phyloP scores from a whole-genome alignment of 192 early-diverging fungal species.

The Pilobolus umbonatus region DNA sequence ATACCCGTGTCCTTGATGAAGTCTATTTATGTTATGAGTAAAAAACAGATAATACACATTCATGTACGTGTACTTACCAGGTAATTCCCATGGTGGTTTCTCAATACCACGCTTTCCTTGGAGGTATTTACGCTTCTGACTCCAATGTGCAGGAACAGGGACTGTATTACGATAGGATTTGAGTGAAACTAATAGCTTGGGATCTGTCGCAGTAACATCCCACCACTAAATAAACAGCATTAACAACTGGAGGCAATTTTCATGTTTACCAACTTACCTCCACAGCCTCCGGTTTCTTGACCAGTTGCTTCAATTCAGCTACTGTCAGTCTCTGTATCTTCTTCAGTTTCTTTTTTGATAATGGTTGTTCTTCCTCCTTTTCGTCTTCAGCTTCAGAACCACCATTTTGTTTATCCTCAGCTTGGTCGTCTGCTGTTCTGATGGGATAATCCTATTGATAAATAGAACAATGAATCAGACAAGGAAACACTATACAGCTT shows the following conservation, averaged over 20 bases:
- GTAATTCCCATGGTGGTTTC: slow-evolving; percentile 91
- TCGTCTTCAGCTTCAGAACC: slow-evolving; percentile 22
- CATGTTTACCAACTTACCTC: slow-evolving; percentile 53
- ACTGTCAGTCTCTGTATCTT: slow-evolving; percentile 64
- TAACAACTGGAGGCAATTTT: not conserved
- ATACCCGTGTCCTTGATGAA: slow-evolving; percentile 98
- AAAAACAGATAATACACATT: not conserved
- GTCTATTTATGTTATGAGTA: slow-evolving; percentile 39
- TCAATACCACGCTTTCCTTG: slow-evolving; percentile 97
- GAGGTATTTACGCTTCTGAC: slow-evolving; percentile 93
- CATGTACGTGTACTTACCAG: slow-evolving; percentile 41
- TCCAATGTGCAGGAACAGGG: slow-evolving; percentile 94
- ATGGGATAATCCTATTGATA: slow-evolving; percentile 7
- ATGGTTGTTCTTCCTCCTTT: slow-evolving; percentile 14
- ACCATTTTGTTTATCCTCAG: slow-evolving; percentile 11
- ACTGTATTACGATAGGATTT: slow-evolving; percentile 92
- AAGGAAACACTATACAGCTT: not conserved
- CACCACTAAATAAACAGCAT: slow-evolving; percentile 53
- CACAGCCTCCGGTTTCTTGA: slow-evolving; percentile 90
- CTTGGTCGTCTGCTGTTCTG: not conserved
- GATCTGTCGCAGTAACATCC: slow-evolving; percentile 89
- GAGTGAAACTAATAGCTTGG: slow-evolving; percentile 82
- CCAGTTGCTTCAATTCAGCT: slow-evolving; percentile 90
- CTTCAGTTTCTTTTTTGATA: slow-evolving; percentile 57
- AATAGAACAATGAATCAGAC: not conserved